Base-by-base conservation (phyloP, 1,284 basidiomycete genomes). In the Apiotrichum sp. region DNA sequence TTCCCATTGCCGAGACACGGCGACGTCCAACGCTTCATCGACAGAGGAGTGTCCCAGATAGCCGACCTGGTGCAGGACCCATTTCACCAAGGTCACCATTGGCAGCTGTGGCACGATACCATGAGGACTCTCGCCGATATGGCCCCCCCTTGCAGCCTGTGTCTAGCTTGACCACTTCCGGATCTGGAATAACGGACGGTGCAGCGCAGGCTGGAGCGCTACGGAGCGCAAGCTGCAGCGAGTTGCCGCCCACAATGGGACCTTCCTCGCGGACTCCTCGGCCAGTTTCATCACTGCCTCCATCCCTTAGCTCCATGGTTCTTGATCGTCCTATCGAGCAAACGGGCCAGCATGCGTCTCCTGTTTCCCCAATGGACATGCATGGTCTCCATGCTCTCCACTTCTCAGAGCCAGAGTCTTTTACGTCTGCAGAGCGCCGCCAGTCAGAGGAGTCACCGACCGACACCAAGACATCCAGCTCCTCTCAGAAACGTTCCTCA, bases 241-340 rank as follows among this genome's bases (percentile, higher is more conserved):
- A 16, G n/a, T 14, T 16, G 40, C n/a, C 9, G 4, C 40, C 40
- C n/a, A 41, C n/a, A 4, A 5, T 5, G 35, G 5, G 32, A 8
- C 13, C 8, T 9, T 34, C 45, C 6, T 35, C 45, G n/a, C 13
- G 36, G n/a, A 16, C 35, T 29, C 8, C 35, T 39, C 40, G 40
- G n/a, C 39, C 31, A 7, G 38, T 31, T 6, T 52, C 51, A 9
- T 32, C 33, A 6, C 54, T 56, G 0, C 54, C 54, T 11, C 54
- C 48, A 3, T 56, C 54, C 2, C 43, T 56, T 5, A 50, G 42
- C 39, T 31, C 35, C n/a, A 29, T 51, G n/a, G 49, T 56, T 1
- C 44, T 56, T 11, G 54, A 56, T 32, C 46, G 46, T 10, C 54
- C 54, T 2, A 6, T 56, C 8, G 32, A 56, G 11, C 32, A 33